Conservation (phyloP, 257 asterid species). For the Ajuga chamaepitys region DNA sequence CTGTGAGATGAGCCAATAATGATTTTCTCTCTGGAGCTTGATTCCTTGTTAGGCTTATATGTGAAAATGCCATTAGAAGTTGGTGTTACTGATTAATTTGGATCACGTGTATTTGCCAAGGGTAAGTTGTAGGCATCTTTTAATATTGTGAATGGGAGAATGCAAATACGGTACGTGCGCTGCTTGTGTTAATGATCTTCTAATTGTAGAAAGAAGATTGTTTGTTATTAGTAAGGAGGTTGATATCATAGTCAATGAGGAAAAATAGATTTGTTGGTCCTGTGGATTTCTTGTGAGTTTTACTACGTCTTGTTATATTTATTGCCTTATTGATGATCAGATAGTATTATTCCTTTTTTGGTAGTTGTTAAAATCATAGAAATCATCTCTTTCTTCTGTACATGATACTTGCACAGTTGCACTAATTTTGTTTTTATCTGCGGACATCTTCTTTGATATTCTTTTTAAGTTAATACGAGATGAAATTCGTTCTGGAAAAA, state of each 20-base stretch:
- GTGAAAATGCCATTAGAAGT: neutral
- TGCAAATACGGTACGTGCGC: neutral
- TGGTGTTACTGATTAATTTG: neutral
- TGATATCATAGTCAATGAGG: slow-evolving; percentile 10
- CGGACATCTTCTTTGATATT: slow-evolving; percentile 5
- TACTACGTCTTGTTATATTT: neutral
- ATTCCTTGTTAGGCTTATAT: neutral
- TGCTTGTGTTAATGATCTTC: neutral
- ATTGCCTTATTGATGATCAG: neutral
- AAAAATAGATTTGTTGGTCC: neutral
- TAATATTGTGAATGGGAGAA: neutral
- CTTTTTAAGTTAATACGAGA: slow-evolving; percentile 59
- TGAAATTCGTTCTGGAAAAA: slow-evolving; percentile 66
- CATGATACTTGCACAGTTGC: neutral
- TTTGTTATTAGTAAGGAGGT: neutral
- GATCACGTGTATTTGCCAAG: neutral
- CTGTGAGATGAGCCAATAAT: neutral
- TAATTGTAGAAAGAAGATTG: neutral
- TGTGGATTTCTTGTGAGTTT: neutral
- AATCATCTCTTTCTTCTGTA: neutral
- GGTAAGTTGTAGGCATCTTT: neutral
- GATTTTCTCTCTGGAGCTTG: neutral
- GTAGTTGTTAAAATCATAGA: neutral
- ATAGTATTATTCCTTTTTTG: neutral
- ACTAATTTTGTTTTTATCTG: neutral